A percentile compares a stretch with the other conserved stretches of the same genome.
Conservation (phyloP, 2,329 filamentous ascomycete species). For the Ascochyta fabae region DNA sequence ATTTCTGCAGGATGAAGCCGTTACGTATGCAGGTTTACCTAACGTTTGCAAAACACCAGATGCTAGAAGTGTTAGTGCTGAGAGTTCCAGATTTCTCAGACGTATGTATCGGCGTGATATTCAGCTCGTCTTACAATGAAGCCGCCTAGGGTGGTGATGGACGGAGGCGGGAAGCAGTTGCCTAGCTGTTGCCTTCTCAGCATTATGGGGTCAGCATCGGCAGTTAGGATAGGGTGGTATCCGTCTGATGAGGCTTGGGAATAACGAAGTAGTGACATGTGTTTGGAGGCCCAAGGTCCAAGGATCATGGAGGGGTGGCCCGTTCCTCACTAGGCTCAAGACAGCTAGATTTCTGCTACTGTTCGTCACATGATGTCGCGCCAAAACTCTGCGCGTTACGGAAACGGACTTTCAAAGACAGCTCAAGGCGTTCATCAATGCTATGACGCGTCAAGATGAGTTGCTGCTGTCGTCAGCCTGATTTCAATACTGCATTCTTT, state of each 20-base stretch:
- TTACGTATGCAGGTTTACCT: conserved; percentile 14
- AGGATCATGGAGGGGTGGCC: conserved; percentile 7
- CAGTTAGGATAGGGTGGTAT: neutral
- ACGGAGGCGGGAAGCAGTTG: conserved; percentile 29
- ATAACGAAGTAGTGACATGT: neutral
- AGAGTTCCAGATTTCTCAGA: conserved; percentile 20
- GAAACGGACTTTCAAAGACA: no score
- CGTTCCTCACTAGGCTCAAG: neutral
- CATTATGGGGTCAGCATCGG: neutral
- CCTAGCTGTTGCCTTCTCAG: conserved; percentile 36
- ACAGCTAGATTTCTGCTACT: neutral
- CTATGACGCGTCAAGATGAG: no score
- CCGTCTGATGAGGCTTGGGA: neutral
- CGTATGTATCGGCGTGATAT: conserved; percentile 16
- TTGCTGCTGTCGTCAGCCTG: no score
- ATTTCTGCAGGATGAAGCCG: conserved; percentile 16
- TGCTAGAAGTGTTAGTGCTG: conserved; percentile 18
- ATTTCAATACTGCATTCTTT: no score
- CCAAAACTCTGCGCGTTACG: no score
- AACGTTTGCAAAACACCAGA: conserved; percentile 34
- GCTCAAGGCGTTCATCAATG: no score
- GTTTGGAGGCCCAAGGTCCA: neutral
- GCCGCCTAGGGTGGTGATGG: conserved; percentile 25
- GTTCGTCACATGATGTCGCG: no score
- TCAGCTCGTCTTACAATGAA: conserved; percentile 40